Conservation (phyloP, 2,329 filamentous ascomycete species). For the Phialemoniopsis sp. region DNA sequence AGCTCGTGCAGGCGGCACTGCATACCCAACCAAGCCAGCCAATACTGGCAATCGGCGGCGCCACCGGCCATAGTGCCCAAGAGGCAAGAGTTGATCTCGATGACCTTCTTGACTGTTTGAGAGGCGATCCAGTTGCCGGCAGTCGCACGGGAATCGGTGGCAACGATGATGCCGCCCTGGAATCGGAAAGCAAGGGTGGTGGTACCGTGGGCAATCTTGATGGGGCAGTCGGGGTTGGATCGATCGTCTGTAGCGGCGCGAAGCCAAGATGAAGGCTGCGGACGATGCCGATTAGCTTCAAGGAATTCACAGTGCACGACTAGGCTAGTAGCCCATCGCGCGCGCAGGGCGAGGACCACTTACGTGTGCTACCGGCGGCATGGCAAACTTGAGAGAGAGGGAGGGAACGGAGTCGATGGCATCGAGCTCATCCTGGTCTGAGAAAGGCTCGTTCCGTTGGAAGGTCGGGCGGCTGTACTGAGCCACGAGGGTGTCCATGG, state of each 20-base stretch:
- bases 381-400: constrained; percentile 87
- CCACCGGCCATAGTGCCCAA: constrained; percentile 98
- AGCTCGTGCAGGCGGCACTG: constrained; percentile 99
- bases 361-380: constrained; percentile 90
- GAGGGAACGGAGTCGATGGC: constrained; percentile 66
- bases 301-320: background rate
- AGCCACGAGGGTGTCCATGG: constrained; percentile 90
- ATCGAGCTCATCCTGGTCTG: constrained; percentile 72
- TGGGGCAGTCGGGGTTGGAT: constrained; percentile 93
- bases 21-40: constrained; percentile 98
- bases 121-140: constrained; percentile 99
- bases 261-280: constrained; percentile 88
- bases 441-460: constrained; percentile 66
- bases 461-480: constrained; percentile 81
- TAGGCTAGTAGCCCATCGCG: too few species aligned
- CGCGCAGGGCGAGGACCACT: constrained; percentile 30
- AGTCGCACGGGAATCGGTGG: constrained; percentile 94
- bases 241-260: constrained; percentile 96
- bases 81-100: constrained; percentile 93
- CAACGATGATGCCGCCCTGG: constrained; percentile 96
- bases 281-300: background rate
- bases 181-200: constrained; percentile 98
- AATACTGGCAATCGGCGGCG: constrained; percentile 99
- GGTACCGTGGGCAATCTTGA: constrained; percentile 99
- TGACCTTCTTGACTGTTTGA: constrained; percentile 99